These are phyloP conservation scores for Anethum foeniculum DNA, from an alignment of 140 eudicot species.

Conservation along the genomic window DNA sequence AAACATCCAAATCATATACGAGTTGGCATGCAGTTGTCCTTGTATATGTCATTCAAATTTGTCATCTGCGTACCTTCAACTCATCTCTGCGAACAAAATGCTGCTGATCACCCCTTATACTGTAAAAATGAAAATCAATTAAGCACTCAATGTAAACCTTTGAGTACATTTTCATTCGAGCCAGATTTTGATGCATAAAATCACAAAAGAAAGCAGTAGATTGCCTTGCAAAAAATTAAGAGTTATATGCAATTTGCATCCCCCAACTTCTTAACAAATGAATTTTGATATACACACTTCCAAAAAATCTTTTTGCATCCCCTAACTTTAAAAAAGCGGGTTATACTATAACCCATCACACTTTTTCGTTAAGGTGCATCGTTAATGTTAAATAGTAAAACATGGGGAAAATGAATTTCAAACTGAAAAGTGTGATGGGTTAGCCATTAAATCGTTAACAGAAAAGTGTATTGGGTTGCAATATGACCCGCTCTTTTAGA, in stretches of 20 bases:
- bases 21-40: background rate
- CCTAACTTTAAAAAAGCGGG: too few relatives aligned
- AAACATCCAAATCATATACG: background rate
- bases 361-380: too few relatives aligned
- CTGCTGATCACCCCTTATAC: constrained; percentile 95
- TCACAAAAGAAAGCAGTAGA: background rate
- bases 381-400: too few relatives aligned
- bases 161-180: background rate
- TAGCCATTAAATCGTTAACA: too few relatives aligned
- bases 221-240: background rate
- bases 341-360: too few relatives aligned
- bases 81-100: constrained; percentile 91
- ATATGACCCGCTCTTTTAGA: too few relatives aligned
- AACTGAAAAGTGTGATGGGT: too few relatives aligned
- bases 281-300: too few relatives aligned
- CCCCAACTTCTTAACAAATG: too few relatives aligned
- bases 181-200: background rate
- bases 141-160: background rate
- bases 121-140: constrained; percentile 30
- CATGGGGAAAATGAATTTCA: too few relatives aligned
- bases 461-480: too few relatives aligned
- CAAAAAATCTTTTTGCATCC: too few relatives aligned
- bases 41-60: background rate
- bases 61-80: constrained; percentile 20
- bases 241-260: background rate